A percentile compares a stretch with the other conserved stretches of the same genome.
Conservation (phyloP, 179 eudicot species). For the Amaranthus tricolor region DNA sequence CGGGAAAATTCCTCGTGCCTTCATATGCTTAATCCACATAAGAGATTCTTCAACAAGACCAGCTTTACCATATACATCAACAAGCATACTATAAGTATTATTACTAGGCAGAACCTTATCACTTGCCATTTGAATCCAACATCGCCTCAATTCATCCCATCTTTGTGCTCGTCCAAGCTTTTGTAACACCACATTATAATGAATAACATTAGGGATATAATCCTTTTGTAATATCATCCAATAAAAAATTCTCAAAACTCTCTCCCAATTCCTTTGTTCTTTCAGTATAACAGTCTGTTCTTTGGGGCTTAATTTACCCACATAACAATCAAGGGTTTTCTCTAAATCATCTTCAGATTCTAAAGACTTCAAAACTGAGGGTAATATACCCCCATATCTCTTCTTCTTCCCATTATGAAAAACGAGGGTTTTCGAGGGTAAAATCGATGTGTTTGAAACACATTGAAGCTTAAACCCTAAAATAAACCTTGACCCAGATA, state of each 20-base stretch:
- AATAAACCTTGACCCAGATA: slow-evolving; percentile 36
- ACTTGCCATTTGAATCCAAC: slow-evolving; percentile 86
- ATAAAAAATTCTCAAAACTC: slow-evolving; percentile 64
- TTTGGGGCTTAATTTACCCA: slow-evolving; percentile 60
- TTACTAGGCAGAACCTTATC: slow-evolving; percentile 64
- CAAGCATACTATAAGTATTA: slow-evolving; percentile 80
- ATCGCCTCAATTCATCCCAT: slow-evolving; percentile 83
- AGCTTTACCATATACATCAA: slow-evolving; percentile 84
- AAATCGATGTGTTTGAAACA: slow-evolving; percentile 30
- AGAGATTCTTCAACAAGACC: slow-evolving; percentile 73
- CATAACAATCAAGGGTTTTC: slow-evolving; percentile 48
- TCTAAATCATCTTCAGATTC: slow-evolving; percentile 48
- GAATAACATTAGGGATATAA: slow-evolving; percentile 69
- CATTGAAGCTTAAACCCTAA: slow-evolving; percentile 58
- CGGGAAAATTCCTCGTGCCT: slow-evolving; percentile 60
- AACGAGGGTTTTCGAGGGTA: slow-evolving; percentile 28
- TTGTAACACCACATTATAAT: slow-evolving; percentile 78
- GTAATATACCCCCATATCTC: slow-evolving; percentile 59
- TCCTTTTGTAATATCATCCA: slow-evolving; percentile 66
- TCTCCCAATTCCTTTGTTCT: slow-evolving; percentile 71
- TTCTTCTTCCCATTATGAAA: slow-evolving; percentile 37
- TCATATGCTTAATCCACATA: slow-evolving; percentile 89
- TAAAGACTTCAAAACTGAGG: slow-evolving; percentile 52
- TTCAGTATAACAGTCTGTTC: slow-evolving; percentile 75
- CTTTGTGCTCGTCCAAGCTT: slow-evolving; percentile 66